These are phyloP conservation scores for Epithele typhae DNA, from an alignment of 768 basidiomycete species.

Conservation along the genomic window DNA sequence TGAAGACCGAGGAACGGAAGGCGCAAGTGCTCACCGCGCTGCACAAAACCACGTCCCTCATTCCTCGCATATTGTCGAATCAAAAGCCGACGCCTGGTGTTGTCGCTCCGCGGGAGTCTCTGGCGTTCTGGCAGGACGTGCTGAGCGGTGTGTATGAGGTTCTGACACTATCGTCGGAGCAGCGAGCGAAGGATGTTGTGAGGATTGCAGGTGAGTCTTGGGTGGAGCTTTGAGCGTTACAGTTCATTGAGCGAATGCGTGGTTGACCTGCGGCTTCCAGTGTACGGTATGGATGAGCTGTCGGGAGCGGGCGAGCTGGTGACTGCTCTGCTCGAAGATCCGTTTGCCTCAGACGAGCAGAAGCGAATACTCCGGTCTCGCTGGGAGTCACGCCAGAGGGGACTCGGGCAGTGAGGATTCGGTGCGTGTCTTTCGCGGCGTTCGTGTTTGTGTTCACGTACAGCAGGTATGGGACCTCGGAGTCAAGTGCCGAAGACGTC, in stretches of 20 bases:
- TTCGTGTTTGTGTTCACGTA: not conserved
- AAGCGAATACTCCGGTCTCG: conserved; percentile 42
- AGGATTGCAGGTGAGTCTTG: conserved; percentile 46
- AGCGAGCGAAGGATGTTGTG: conserved; percentile 27
- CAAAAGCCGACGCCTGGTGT: conserved; percentile 15
- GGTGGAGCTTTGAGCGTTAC: too few relatives aligned
- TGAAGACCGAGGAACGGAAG: conserved; percentile 7
- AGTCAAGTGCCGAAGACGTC: conserved; percentile 1
- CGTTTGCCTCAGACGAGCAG: conserved; percentile 53
- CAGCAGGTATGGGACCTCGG: conserved; percentile 12
- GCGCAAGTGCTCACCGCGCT: conserved; percentile 40
- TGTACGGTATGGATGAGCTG: conserved; percentile 52
- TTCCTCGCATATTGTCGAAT: conserved; percentile 40
- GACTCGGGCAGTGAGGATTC: conserved; percentile 3
- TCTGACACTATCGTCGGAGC: conserved; percentile 26
- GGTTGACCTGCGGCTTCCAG: conserved; percentile 36
- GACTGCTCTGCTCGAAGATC: conserved; percentile 67
- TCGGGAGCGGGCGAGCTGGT: conserved; percentile 56
- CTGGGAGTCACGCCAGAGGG: conserved; percentile 28
- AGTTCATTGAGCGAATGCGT: too few relatives aligned
- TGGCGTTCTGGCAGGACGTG: conserved; percentile 44
- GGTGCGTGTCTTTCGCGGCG: conserved; percentile 3
- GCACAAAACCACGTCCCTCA: conserved; percentile 42
- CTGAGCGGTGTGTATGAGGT: conserved; percentile 30
- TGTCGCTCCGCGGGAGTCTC: conserved; percentile 21